phyloP scores from a whole-genome alignment of 129 eudicot genomes.

The Tanacetum coccineum region DNA sequence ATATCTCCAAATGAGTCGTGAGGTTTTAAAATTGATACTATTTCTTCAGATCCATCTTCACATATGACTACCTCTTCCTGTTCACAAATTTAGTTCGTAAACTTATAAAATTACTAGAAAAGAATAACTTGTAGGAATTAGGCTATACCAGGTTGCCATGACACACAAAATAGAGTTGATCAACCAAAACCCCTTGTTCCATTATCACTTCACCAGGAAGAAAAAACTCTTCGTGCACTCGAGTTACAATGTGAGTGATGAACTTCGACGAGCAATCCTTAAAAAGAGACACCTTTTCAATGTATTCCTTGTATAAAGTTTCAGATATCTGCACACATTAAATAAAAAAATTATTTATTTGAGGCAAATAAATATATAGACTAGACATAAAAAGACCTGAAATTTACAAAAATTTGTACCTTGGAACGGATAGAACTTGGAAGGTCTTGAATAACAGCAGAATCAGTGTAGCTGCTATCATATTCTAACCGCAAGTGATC shows the following conservation, averaged over 20 bases:
- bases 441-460: conserved; percentile 72
- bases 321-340: conserved; percentile 68
- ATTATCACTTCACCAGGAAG: conserved; percentile 91
- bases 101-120: neutral
- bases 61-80: conserved; percentile 78
- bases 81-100: conserved; percentile 6
- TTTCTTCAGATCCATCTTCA: conserved; percentile 58
- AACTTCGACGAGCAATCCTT: conserved; percentile 81
- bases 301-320: conserved; percentile 49
- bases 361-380: neutral
- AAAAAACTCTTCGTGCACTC: conserved; percentile 91
- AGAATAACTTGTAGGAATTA: too few species aligned
- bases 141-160: conserved; percentile 74
- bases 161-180: conserved; percentile 86
- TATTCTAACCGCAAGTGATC: conserved; percentile 74
- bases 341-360: conserved; percentile 13
- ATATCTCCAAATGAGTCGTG: conserved; percentile 74
- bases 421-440: conserved; percentile 86
- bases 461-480: conserved; percentile 79
- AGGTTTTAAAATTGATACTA: conserved; percentile 38
- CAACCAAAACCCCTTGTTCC: conserved; percentile 86
- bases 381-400: too few species aligned
- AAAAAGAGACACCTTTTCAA: conserved; percentile 68
- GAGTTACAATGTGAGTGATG: conserved; percentile 69
- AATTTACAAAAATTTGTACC: conserved; percentile 31